phyloP scores from a whole-genome alignment of 108 stramenopile genomes.

The Skeletonema marinoi region DNA sequence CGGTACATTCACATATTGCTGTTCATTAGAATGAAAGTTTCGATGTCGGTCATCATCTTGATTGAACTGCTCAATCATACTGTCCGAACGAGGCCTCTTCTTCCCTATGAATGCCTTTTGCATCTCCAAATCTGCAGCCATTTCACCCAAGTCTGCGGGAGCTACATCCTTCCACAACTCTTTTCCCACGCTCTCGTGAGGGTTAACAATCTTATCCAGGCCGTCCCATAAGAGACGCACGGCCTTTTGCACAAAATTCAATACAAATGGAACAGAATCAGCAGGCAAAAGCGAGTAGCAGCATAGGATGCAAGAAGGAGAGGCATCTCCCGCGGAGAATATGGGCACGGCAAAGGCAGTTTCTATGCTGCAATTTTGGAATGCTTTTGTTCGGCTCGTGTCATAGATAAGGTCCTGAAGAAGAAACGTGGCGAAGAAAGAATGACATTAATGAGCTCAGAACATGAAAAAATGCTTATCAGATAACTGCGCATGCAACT shows the following conservation, averaged over 20 bases:
- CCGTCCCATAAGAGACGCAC: conserved; percentile 81
- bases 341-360: conserved; percentile 86
- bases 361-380: conserved; percentile 66
- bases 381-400: conserved; percentile 49
- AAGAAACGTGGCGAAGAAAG: not conserved
- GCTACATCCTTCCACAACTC: conserved; percentile 80
- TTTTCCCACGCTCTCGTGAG: conserved; percentile 70
- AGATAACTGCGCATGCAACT: conserved; percentile 1
- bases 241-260: conserved; percentile 90
- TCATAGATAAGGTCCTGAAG: conserved; percentile 67
- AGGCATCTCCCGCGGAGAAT: conserved; percentile 59
- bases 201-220: conserved; percentile 69
- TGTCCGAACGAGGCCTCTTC: conserved; percentile 63
- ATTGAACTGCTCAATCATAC: not conserved
- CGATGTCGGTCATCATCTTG: not conserved
- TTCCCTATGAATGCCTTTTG: conserved; percentile 83
- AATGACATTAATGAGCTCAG: not conserved
- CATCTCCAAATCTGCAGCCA: conserved; percentile 93
- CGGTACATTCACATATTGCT: not conserved
- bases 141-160: conserved; percentile 88
- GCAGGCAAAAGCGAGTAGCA: conserved; percentile 78
- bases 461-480: not conserved
- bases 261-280: conserved; percentile 81
- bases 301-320: conserved; percentile 77
- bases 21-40: not conserved